phyloP scores from a whole-genome alignment of 2,329 filamentous ascomycete genomes.

The Coleophoma crateriformis region DNA sequence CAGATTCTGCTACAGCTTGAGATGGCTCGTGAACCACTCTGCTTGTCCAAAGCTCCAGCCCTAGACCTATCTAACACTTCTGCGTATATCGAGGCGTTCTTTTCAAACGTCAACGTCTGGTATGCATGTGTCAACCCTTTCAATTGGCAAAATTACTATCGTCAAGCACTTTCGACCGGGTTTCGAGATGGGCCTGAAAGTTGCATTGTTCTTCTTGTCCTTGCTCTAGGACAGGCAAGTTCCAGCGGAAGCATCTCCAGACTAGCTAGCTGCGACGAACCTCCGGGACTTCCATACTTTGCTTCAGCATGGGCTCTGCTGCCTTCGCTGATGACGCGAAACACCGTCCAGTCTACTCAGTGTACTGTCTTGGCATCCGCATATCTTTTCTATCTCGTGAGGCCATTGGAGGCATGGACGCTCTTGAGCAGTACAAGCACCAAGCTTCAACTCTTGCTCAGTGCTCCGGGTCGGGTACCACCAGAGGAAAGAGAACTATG shows the following conservation, averaged over 20 bases:
- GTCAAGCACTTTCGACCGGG: slow-evolving; percentile 66
- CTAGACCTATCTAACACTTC: slow-evolving; percentile 71
- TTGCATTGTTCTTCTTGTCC: slow-evolving; percentile 73
- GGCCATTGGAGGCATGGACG: slow-evolving; percentile 79
- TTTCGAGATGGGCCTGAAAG: slow-evolving; percentile 77
- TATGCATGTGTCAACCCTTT: slow-evolving; percentile 82
- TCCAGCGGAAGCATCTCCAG: slow-evolving; percentile 71
- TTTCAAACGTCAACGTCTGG: slow-evolving; percentile 77
- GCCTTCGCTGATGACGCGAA: slow-evolving; percentile 73
- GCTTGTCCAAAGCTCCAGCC: slow-evolving; percentile 56
- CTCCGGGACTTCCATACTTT: slow-evolving; percentile 74
- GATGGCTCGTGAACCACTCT: slow-evolving; percentile 72
- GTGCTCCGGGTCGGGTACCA: slow-evolving; percentile 66
- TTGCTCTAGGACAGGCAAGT: slow-evolving; percentile 73
- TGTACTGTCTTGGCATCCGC: slow-evolving; percentile 77
- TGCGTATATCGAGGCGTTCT: slow-evolving; percentile 73
- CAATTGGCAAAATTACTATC: slow-evolving; percentile 72
- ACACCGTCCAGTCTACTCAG: slow-evolving; percentile 72
- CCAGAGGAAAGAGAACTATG: slow-evolving; percentile 66
- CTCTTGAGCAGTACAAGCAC: slow-evolving; percentile 74
- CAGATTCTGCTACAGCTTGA: slow-evolving; percentile 78
- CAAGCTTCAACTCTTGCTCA: slow-evolving; percentile 74
- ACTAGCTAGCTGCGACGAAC: slow-evolving; percentile 61
- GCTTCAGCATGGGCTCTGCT: slow-evolving; percentile 74
- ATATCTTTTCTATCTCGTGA: slow-evolving; percentile 77